phyloP scores from a whole-genome alignment of 108 stramenopile species.

The Schizochytrium sp. region DNA sequence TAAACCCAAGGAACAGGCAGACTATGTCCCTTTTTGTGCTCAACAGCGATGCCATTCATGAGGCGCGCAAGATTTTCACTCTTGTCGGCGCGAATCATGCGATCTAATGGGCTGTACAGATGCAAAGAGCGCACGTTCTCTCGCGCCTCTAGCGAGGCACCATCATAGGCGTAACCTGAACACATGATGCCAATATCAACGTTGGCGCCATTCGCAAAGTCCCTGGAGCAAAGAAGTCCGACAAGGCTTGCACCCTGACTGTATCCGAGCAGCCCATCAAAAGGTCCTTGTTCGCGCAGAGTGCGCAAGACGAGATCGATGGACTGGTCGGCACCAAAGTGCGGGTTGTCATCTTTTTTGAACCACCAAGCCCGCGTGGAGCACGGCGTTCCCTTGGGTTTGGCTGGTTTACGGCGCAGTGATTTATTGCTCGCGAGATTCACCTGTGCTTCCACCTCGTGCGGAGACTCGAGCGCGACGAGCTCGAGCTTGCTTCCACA shows the following conservation, averaged over 20 bases:
- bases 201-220: neutral
- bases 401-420: neutral
- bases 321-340: neutral
- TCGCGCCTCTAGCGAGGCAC: neutral
- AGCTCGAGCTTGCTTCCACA: neutral
- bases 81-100: neutral
- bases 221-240: neutral
- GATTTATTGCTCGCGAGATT: neutral
- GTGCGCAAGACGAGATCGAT: neutral
- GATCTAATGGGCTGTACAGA: neutral
- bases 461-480: neutral
- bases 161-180: neutral
- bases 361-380: conserved; percentile 5
- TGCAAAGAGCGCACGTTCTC: neutral
- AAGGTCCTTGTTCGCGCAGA: neutral
- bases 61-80: neutral
- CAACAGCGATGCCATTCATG: neutral
- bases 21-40: neutral
- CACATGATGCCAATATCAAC: neutral
- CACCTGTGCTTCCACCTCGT: neutral
- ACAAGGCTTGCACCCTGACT: conserved; percentile 16
- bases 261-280: conserved; percentile 19
- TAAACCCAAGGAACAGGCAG: neutral
- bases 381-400: neutral
- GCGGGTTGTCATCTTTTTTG: neutral